Evolutionary conservation across 1,284 basidiomycete genomes (phyloP), one percentile per base, ranked within the genome.

Genomic region (Spongispora temasekensis): DNA sequence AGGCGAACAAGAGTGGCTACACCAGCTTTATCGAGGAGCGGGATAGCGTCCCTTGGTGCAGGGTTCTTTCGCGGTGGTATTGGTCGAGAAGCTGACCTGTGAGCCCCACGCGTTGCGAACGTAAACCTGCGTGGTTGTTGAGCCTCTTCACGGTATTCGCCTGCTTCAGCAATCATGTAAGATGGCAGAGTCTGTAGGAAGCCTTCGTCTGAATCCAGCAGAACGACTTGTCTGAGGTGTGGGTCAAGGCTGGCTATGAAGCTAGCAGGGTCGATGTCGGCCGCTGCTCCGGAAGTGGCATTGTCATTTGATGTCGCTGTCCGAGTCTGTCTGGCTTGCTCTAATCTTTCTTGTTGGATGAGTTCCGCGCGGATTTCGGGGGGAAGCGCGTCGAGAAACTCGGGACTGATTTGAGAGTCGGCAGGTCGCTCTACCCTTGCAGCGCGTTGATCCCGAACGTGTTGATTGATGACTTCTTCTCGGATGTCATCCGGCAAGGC

Each of bases 401-500:
- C 97, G 3, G 89, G 76, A 71, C 93, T 97, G 75, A 99, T 97
- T 68, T 91, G 89, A 1, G 95, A 94, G 63, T 94, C 90, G 4
- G 88, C 81, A 37, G 88, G 87, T 59, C 88, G 79, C 68, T 91
- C 85, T 31, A 91, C 75, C 62, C 86, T 81, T 17, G 92, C 84
- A 5, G 93, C 89, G 51, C 89, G 86, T 63, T 93, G 91, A 71
- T 98, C 97, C 15, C 95, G 90, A 68, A 98, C 88, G 72, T 99
- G 96, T 74, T 99, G 97, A 71, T 97, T 97, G 56, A 99, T 83
- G 30, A 99, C 95, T 74, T 99, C 97, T 72, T 98, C 97, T 53
- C 97, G 88, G 91, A 99, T 97, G 67, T 99, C 97, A 72, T 99
- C 97, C 0, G 97, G 97, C 28, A 99, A 79, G 21, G 97, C 97